A percentile compares a stretch with the other conserved stretches of the same genome.
Evolutionary conservation across 2,329 filamentous ascomycete species (phyloP).

Genomic region (Hypoxylon sp.): DNA sequence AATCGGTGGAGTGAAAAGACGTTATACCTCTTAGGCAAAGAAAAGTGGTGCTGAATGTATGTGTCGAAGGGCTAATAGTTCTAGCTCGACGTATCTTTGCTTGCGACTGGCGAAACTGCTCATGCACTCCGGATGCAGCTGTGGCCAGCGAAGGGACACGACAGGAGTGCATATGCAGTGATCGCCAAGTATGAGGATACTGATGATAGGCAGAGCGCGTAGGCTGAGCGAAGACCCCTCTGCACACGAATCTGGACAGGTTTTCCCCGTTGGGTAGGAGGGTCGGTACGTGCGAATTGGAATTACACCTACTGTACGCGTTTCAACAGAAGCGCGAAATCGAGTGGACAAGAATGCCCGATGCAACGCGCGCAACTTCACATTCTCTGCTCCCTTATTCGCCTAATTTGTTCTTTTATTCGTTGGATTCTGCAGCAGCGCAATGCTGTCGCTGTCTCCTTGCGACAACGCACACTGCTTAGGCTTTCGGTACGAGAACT

Average conservation of each 20-base stretch:
- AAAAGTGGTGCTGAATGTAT: slow-evolving; percentile 34
- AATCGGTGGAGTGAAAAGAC: slow-evolving; percentile 31
- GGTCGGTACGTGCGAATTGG: slow-evolving; percentile 38
- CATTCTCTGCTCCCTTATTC: slow-evolving; percentile 36
- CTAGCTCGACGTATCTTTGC: slow-evolving; percentile 39
- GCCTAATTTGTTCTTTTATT: slow-evolving; percentile 24
- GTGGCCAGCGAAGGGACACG: slow-evolving; percentile 56
- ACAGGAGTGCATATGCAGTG: slow-evolving; percentile 58
- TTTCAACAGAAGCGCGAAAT: slow-evolving; percentile 50
- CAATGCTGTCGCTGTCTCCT: slow-evolving; percentile 22
- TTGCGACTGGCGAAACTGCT: slow-evolving; percentile 44
- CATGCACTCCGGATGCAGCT: slow-evolving; percentile 53
- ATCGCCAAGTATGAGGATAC: slow-evolving; percentile 52
- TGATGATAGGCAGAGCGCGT: slow-evolving; percentile 40
- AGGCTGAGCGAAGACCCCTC: slow-evolving; percentile 32
- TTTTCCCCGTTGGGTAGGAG: slow-evolving; percentile 46
- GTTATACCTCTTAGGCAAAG: slow-evolving; percentile 16
- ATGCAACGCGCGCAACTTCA: slow-evolving; percentile 47
- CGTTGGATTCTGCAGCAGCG: slow-evolving; percentile 37
- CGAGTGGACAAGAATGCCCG: slow-evolving; percentile 48
- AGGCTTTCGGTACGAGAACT: slow-evolving; percentile 30
- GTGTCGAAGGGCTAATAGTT: slow-evolving; percentile 31
- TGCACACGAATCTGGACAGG: slow-evolving; percentile 43
- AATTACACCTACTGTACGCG: slow-evolving; percentile 49
- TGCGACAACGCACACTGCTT: slow-evolving; percentile 37